Percentiles rank a stretch among this genome's conserved stretches.
phyloP scores from a whole-genome alignment of 2,329 filamentous ascomycete genomes.

The Cordyceps fumosorosea region DNA sequence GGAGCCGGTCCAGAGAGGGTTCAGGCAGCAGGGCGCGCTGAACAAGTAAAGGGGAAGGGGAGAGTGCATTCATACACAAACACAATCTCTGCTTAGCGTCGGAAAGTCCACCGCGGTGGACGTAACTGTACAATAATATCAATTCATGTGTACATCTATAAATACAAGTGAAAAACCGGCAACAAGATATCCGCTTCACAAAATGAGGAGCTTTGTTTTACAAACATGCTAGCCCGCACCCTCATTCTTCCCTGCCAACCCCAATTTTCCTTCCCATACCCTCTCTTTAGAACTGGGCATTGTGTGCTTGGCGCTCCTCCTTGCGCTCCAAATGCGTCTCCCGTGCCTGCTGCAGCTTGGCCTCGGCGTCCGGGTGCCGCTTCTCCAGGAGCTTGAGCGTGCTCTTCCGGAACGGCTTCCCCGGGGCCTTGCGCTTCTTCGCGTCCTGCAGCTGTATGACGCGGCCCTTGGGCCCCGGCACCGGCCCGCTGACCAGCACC shows the following conservation, averaged over 20 bases:
- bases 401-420: conserved; percentile 42
- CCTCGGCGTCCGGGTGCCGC: conserved; percentile 40
- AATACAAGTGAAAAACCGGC: conserved; percentile 24
- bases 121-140: conserved; percentile 16
- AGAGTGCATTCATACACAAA: background rate
- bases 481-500: conserved; percentile 77
- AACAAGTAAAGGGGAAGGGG: conserved; percentile 25
- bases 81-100: conserved; percentile 11
- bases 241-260: background rate
- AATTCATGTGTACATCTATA: conserved; percentile 28
- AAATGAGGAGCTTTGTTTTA: conserved; percentile 9
- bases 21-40: conserved; percentile 39
- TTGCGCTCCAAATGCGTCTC: conserved; percentile 48
- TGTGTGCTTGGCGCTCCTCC: conserved; percentile 37
- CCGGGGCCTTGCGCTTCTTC: conserved; percentile 68
- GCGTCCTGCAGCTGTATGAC: conserved; percentile 84
- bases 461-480: conserved; percentile 83
- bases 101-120: background rate
- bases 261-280: conserved; percentile 10
- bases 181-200: conserved; percentile 18
- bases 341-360: conserved; percentile 42
- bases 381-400: conserved; percentile 36
- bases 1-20: conserved; percentile 39
- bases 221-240: background rate
- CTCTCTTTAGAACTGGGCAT: conserved; percentile 25